Percentiles rank a stretch among this genome's conserved stretches.
Evolutionary conservation across 1,284 basidiomycete genomes (phyloP).

Genomic region (Caloboletus firmus): DNA sequence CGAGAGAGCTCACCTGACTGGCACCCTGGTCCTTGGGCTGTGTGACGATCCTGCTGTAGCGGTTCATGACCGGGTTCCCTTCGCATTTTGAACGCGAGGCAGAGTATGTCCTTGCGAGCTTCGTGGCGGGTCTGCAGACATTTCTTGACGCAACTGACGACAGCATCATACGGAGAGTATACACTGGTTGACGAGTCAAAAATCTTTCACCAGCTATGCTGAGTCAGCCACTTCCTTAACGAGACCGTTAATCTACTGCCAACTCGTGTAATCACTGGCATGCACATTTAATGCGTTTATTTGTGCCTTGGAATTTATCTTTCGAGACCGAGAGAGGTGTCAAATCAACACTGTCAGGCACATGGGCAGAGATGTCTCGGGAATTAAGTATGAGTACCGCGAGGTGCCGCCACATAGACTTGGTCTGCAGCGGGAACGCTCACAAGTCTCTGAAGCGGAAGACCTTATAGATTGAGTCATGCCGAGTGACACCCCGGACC

Average conservation of each 20-base stretch:
- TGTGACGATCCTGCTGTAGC: conserved; percentile 81
- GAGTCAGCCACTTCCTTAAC: conserved; percentile 18
- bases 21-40: conserved; percentile 92
- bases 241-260: too few species aligned
- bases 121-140: conserved; percentile 16
- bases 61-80: conserved; percentile 69
- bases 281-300: too few species aligned
- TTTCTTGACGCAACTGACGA: conserved; percentile 21
- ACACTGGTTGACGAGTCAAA: not conserved
- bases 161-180: conserved; percentile 19
- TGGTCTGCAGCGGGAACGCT: not conserved
- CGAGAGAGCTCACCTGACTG: conserved; percentile 64
- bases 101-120: conserved; percentile 40
- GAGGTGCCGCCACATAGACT: not conserved
- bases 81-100: conserved; percentile 42
- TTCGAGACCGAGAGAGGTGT: not conserved
- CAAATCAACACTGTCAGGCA: not conserved
- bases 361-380: not conserved
- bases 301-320: not conserved
- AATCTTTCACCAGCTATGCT: conserved; percentile 12
- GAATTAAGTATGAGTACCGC: not conserved
- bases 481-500: too few species aligned
- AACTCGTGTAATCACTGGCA: too few species aligned
- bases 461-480: too few species aligned
- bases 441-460: too few species aligned